phyloP scores from a whole-genome alignment of 306 rosid genomes.

The Cucumis cinereus region DNA sequence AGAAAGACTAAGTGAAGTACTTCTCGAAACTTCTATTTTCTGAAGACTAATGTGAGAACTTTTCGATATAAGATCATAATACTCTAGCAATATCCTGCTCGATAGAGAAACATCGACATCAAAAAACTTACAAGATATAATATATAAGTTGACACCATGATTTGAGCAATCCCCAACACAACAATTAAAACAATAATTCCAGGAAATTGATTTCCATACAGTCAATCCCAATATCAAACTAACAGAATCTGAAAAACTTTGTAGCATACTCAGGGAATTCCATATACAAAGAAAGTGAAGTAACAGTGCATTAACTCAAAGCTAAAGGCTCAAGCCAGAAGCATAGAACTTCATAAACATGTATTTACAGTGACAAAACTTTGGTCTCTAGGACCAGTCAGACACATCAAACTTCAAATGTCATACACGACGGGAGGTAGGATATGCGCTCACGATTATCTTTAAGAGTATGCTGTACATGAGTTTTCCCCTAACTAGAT shows the following conservation, averaged over 20 bases:
- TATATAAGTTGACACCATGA: neutral
- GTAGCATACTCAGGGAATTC: neutral
- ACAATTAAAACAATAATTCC: neutral
- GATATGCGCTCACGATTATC: neutral
- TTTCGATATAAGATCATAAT: neutral
- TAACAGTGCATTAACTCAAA: neutral
- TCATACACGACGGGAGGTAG: neutral
- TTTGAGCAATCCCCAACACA: neutral
- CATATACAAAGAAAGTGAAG: neutral
- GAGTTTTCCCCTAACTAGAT: slow-evolving; percentile 15
- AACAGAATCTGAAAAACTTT: neutral
- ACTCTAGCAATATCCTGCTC: neutral
- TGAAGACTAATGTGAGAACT: neutral
- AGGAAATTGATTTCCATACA: neutral
- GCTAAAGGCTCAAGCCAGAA: slow-evolving; percentile 13
- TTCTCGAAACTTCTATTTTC: no score
- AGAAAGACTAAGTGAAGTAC: no score
- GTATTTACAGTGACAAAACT: slow-evolving; percentile 25
- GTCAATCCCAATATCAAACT: neutral
- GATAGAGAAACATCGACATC: neutral
- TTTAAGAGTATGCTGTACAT: slow-evolving; percentile 45
- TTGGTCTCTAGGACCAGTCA: slow-evolving; percentile 12
- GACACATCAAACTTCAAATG: neutral
- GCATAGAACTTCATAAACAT: slow-evolving; percentile 25
- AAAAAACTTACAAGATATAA: neutral